phyloP scores from a whole-genome alignment of 495 filamentous ascomycete species.

The Penicillium lividum region DNA sequence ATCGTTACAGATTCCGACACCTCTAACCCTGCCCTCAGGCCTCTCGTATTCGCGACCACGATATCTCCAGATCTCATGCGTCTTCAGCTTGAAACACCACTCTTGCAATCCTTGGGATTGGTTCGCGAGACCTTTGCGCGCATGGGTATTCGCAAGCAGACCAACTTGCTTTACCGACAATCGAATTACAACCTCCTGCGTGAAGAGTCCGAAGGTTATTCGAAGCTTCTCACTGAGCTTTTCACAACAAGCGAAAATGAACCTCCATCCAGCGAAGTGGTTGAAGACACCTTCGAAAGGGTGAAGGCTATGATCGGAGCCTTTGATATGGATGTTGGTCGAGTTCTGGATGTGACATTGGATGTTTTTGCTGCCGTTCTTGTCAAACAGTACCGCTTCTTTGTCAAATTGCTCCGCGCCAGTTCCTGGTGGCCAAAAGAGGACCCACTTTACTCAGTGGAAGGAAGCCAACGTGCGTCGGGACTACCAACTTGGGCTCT shows the following conservation, averaged over 20 bases:
- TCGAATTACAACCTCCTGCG: conserved; percentile 94
- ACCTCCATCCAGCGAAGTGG: conserved; percentile 61
- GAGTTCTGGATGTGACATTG: conserved; percentile 88
- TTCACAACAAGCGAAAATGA: conserved; percentile 74
- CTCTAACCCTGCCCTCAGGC: conserved; percentile 42
- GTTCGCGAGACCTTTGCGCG: conserved; percentile 83
- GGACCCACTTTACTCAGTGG: conserved; percentile 29
- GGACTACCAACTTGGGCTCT: conserved; percentile 81
- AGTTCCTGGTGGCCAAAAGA: conserved; percentile 97
- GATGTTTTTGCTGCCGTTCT: conserved; percentile 86
- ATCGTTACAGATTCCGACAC: conserved; percentile 69
- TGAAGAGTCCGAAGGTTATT: conserved; percentile 95
- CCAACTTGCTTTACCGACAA: conserved; percentile 89
- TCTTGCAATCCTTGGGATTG: conserved; percentile 73
- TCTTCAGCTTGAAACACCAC: conserved; percentile 73
- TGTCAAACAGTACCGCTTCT: conserved; percentile 84
- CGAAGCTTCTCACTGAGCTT: conserved; percentile 83
- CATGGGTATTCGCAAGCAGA: conserved; percentile 82
- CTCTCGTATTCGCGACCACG: conserved; percentile 66
- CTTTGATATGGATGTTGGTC: conserved; percentile 90
- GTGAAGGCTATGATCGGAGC: conserved; percentile 91
- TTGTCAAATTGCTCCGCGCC: conserved; percentile 82
- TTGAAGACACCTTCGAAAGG: conserved; percentile 69
- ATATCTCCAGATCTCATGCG: conserved; percentile 74
- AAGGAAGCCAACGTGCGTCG: conserved; percentile 37